Evolutionary conservation across 2,329 filamentous ascomycete genomes (phyloP).

Genomic region (Penicillium sp.): DNA sequence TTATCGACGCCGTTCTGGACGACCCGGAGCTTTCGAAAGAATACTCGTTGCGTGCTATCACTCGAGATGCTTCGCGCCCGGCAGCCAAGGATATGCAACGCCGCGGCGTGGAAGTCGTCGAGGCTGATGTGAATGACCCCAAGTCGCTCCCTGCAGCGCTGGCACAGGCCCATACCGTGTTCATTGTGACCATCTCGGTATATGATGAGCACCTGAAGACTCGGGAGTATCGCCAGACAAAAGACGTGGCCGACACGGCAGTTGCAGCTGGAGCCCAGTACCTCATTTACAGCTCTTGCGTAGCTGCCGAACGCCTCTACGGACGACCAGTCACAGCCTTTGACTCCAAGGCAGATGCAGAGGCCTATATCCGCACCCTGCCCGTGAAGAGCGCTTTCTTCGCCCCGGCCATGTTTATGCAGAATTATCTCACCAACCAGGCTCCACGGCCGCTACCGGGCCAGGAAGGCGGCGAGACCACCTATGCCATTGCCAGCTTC

Average conservation of each 20-base stretch:
- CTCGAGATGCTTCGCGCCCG: constrained; percentile 47
- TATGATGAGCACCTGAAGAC: constrained; percentile 24
- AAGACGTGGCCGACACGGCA: constrained; percentile 38
- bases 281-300: constrained; percentile 41
- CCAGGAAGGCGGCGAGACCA: constrained; percentile 22
- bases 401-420: constrained; percentile 54
- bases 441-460: constrained; percentile 17
- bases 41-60: constrained; percentile 54
- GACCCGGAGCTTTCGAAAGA: constrained; percentile 44
- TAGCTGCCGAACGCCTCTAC: constrained; percentile 25
- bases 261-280: constrained; percentile 36
- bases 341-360: constrained; percentile 55
- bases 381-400: constrained; percentile 52
- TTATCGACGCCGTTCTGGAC: constrained; percentile 45
- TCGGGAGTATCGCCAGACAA: constrained; percentile 33
- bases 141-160: constrained; percentile 42
- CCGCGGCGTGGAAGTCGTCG: constrained; percentile 50
- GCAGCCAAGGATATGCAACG: constrained; percentile 44
- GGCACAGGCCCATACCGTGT: constrained; percentile 46
- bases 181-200: constrained; percentile 47
- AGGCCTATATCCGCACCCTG: constrained; percentile 50
- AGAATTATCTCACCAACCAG: constrained; percentile 40
- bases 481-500: constrained; percentile 22
- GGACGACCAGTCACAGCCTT: constrained; percentile 47
- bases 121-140: constrained; percentile 50